Percentiles rank a stretch among this genome's conserved stretches.
These are phyloP conservation scores for Stromatinia cepivora DNA, from an alignment of 2,329 filamentous ascomycete genomes.

Conservation along the genomic window DNA sequence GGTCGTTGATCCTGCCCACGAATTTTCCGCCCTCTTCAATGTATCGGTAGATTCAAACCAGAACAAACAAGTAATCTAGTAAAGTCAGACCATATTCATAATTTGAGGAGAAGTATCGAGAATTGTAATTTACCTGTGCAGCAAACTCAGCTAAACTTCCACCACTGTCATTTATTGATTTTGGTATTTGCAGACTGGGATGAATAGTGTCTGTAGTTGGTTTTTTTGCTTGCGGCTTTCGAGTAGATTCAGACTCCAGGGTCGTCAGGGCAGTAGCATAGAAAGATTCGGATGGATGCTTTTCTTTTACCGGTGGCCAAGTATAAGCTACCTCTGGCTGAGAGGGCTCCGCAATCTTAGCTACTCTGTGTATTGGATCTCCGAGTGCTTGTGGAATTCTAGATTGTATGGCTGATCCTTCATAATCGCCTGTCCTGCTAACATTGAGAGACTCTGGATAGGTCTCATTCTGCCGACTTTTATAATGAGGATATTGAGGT, in stretches of 20 bases:
- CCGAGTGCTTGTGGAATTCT: slow-evolving; percentile 27
- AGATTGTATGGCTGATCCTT: slow-evolving; percentile 14
- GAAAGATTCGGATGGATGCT: not conserved
- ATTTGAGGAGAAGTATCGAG: not conserved
- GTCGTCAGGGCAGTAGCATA: not conserved
- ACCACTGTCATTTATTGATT: slow-evolving; percentile 71
- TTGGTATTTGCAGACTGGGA: slow-evolving; percentile 63
- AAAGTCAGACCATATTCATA: slow-evolving; percentile 28
- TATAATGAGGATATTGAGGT: slow-evolving; percentile 49
- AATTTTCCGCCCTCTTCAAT: slow-evolving; percentile 68
- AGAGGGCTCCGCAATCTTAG: not conserved
- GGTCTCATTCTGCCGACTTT: slow-evolving; percentile 44
- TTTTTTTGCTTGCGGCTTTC: slow-evolving; percentile 29
- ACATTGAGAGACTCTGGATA: slow-evolving; percentile 27
- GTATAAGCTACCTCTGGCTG: not conserved
- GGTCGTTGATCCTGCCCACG: slow-evolving; percentile 41
- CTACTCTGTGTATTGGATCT: not conserved
- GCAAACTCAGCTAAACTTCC: slow-evolving; percentile 81
- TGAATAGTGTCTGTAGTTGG: slow-evolving; percentile 34
- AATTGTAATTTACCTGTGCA: slow-evolving; percentile 63
- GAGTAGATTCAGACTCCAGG: slow-evolving; percentile 16
- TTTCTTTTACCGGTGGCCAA: not conserved
- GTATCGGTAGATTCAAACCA: slow-evolving; percentile 93
- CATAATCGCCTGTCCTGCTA: not conserved
- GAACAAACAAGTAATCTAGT: slow-evolving; percentile 89